phyloP scores from a whole-genome alignment of 768 basidiomycete genomes.

The Boletus vinaceobasis region DNA sequence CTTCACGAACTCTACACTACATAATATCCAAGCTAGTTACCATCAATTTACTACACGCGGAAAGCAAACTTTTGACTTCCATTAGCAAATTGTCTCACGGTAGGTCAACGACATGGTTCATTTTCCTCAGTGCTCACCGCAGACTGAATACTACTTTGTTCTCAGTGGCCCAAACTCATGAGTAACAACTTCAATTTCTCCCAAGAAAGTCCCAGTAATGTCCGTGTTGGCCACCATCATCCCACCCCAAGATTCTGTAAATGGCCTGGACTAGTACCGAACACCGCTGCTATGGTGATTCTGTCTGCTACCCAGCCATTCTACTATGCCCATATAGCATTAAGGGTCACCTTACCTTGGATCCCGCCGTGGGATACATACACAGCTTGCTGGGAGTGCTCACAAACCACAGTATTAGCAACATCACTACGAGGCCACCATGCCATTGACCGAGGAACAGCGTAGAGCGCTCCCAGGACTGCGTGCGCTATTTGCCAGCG shows the following conservation, averaged over 20 bases:
- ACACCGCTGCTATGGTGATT: neutral
- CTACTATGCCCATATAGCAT: neutral
- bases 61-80: too few relatives aligned
- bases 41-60: too few relatives aligned
- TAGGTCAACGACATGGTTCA: too few relatives aligned
- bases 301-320: neutral
- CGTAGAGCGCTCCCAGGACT: neutral
- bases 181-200: too few relatives aligned
- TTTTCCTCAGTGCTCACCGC: too few relatives aligned
- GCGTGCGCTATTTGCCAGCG: neutral
- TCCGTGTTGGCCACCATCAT: neutral
- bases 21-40: too few relatives aligned
- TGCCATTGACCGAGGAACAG: conserved; percentile 8
- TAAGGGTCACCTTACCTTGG: neutral
- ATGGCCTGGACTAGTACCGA: neutral
- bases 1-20: too few relatives aligned
- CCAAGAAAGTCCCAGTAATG: neutral
- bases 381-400: too few relatives aligned
- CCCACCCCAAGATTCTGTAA: neutral
- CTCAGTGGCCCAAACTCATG: too few relatives aligned
- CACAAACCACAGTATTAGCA: neutral
- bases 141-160: too few relatives aligned
- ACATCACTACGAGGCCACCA: neutral
- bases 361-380: neutral
- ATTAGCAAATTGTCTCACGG: too few relatives aligned